Conservation (phyloP, 768 basidiomycete species). For the Leccinum fibrillosum region DNA sequence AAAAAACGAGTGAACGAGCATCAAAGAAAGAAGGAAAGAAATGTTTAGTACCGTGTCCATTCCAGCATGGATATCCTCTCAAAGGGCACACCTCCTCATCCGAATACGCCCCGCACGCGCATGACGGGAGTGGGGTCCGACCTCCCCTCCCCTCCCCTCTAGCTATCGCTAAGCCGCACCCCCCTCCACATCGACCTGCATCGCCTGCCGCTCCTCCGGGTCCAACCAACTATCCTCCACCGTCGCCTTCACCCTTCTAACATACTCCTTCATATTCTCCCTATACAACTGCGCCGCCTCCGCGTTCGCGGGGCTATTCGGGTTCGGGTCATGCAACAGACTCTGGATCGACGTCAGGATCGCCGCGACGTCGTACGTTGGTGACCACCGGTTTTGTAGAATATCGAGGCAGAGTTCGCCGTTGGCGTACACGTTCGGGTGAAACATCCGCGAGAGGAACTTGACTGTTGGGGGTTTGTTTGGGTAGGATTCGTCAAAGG, state of each 20-base stretch:
- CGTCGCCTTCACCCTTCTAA: slow-evolving; percentile 85
- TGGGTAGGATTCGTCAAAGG: slow-evolving; percentile 97
- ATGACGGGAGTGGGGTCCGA: too few species aligned
- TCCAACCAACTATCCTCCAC: slow-evolving; percentile 97
- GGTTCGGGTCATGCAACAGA: slow-evolving; percentile 95
- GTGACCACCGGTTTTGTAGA: slow-evolving; percentile 97
- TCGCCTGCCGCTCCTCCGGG: slow-evolving; percentile 62
- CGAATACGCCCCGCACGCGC: neutral
- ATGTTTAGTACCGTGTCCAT: slow-evolving; percentile 4
- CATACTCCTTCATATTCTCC: slow-evolving; percentile 99
- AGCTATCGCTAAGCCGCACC: neutral
- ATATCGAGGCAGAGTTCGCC: slow-evolving; percentile 99
- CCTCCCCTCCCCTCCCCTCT: neutral
- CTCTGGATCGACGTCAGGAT: slow-evolving; percentile 97
- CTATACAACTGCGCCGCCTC: slow-evolving; percentile 96
- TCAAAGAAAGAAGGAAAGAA: neutral
- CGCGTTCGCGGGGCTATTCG: slow-evolving; percentile 96
- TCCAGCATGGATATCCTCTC: neutral
- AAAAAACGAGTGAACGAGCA: slow-evolving; percentile 1
- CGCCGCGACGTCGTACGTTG: slow-evolving; percentile 98
- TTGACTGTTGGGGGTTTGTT: slow-evolving; percentile 98
- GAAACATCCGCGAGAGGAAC: slow-evolving; percentile 97
- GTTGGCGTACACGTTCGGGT: slow-evolving; percentile 98
- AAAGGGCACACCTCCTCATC: neutral
- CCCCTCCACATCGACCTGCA: slow-evolving; percentile 37